These are phyloP conservation scores for Chalciporus sp. DNA, from an alignment of 1,284 basidiomycete species.

Conservation along the genomic window DNA sequence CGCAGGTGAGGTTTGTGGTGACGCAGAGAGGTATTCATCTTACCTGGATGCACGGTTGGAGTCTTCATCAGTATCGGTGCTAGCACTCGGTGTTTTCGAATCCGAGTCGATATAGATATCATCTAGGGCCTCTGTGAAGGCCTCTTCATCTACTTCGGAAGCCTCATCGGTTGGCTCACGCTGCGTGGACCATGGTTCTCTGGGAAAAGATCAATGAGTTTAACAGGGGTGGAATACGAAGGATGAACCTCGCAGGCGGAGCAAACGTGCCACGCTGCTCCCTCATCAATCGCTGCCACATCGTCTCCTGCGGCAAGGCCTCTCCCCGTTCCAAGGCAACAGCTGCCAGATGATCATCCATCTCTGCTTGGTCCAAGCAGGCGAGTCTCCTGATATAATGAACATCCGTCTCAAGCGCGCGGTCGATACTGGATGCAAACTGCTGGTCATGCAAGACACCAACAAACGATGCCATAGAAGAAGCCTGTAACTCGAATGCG, in stretches of 20 bases:
- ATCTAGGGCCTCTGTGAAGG: constrained; percentile 1
- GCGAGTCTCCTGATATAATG: constrained; percentile 4
- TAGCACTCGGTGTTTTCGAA: not conserved
- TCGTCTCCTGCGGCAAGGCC: constrained; percentile 20
- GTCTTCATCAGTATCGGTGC: not conserved
- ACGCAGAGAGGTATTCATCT: constrained; percentile 36
- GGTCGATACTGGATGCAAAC: constrained; percentile 43
- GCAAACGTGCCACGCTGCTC: not conserved
- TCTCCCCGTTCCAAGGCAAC: constrained; percentile 17
- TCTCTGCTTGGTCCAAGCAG: constrained; percentile 17
- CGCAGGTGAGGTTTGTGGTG: constrained; percentile 38
- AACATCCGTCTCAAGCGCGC: constrained; percentile 19
- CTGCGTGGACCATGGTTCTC: not conserved
- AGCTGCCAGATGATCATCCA: constrained; percentile 28
- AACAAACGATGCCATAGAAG: constrained; percentile 40
- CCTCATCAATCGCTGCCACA: constrained; percentile 26
- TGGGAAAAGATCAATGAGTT: constrained; percentile 10
- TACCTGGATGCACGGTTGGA: constrained; percentile 1
- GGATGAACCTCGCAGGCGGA: constrained; percentile 9
- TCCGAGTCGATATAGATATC: constrained; percentile 3
- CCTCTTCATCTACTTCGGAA: not conserved
- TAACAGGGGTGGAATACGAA: not conserved
- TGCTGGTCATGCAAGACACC: constrained; percentile 35
- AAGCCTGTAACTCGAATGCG: constrained; percentile 49
- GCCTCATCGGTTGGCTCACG: not conserved